Evolutionary conservation across 768 basidiomycete genomes (phyloP).

Genomic region (Leccinum disarticulatum): DNA sequence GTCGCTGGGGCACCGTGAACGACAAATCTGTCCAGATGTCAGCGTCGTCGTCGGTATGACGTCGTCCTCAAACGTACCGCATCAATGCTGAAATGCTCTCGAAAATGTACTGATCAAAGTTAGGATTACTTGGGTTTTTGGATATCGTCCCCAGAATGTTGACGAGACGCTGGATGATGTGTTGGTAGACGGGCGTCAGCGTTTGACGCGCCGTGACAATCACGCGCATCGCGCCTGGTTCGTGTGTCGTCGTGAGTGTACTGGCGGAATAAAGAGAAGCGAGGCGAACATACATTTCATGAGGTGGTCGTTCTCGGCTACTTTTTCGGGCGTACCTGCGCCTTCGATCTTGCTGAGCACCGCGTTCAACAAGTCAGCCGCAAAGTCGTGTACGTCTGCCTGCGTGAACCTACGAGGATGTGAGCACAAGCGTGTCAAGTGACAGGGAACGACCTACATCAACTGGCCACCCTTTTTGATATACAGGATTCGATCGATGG

Average conservation of each 20-base stretch:
- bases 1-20: constrained; percentile 68
- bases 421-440: not conserved
- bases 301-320: constrained; percentile 95
- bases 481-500: constrained; percentile 93
- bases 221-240: constrained; percentile 87
- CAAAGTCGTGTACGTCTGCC: constrained; percentile 82
- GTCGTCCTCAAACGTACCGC: constrained; percentile 48
- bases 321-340: constrained; percentile 81
- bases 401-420: constrained; percentile 67
- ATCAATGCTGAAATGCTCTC: constrained; percentile 94
- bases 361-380: constrained; percentile 67
- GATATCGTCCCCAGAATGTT: constrained; percentile 83
- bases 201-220: constrained; percentile 85
- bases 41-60: not conserved
- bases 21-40: constrained; percentile 60
- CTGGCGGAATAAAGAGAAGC: not conserved
- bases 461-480: constrained; percentile 79
- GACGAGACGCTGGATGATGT: constrained; percentile 71
- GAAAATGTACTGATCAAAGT: constrained; percentile 97
- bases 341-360: constrained; percentile 79
- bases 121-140: constrained; percentile 96
- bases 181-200: constrained; percentile 65
- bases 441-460: constrained; percentile 50
- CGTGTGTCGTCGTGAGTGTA: constrained; percentile 1
- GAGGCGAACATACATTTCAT: constrained; percentile 79